phyloP scores from a whole-genome alignment of 805 yeast species.

The Saccharomycopsis oosterbeekiorum region DNA sequence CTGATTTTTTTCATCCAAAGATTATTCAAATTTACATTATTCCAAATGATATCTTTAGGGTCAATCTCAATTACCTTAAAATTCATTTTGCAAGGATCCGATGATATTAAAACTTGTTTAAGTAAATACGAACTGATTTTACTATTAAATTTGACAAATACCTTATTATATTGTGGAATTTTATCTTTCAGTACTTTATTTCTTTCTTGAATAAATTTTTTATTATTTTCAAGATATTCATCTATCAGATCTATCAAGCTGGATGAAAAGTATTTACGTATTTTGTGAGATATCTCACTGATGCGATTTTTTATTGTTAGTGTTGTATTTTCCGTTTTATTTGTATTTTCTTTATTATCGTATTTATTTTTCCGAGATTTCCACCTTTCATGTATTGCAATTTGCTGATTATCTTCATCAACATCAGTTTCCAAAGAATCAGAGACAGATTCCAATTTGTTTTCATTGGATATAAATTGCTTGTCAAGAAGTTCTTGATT shows the following conservation, averaged over 20 bases:
- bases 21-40: slow-evolving; percentile 37
- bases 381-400: neutral
- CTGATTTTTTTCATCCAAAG: slow-evolving; percentile 31
- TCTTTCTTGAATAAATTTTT: slow-evolving; percentile 1
- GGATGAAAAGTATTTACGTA: neutral
- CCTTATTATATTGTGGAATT: slow-evolving; percentile 28
- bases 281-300: neutral
- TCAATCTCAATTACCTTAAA: slow-evolving; percentile 42
- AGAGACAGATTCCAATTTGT: slow-evolving; percentile 16
- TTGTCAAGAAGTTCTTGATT: slow-evolving; percentile 2
- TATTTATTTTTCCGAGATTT: neutral
- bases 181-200: slow-evolving; percentile 9
- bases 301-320: neutral
- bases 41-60: slow-evolving; percentile 67
- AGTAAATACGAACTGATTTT: slow-evolving; percentile 53
- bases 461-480: slow-evolving; percentile 21
- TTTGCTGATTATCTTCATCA: neutral
- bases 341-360: neutral
- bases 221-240: slow-evolving; percentile 3
- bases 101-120: slow-evolving; percentile 44
- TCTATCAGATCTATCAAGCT: neutral
- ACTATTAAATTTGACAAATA: slow-evolving; percentile 53
- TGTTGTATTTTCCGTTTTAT: slow-evolving; percentile 6
- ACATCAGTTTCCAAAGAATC: neutral
- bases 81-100: slow-evolving; percentile 34